These are phyloP conservation scores for Canavalia gladiata DNA, from an alignment of 306 rosid genomes.

Conservation along the genomic window DNA sequence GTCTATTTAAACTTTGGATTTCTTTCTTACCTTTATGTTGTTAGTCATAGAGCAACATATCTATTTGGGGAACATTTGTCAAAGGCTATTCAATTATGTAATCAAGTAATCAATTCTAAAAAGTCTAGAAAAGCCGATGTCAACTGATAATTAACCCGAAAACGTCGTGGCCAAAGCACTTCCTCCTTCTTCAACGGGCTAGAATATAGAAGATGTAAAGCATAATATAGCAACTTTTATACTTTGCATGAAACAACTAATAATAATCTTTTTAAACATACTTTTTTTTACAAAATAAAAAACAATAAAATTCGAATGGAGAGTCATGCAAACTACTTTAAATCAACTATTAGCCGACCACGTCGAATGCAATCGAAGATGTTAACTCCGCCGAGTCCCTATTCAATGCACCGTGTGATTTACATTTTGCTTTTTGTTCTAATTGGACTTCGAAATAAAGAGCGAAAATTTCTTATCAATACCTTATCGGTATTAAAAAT, in stretches of 20 bases:
- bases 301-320: too few relatives aligned
- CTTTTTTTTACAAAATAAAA: background rate
- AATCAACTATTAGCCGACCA: constrained; percentile 11
- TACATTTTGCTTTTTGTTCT: background rate
- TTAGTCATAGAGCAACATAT: background rate
- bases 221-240: background rate
- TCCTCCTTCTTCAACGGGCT: background rate
- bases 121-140: background rate
- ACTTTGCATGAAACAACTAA: too few relatives aligned
- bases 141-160: background rate
- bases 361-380: background rate
- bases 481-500: too few relatives aligned
- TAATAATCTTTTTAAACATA: background rate
- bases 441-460: background rate
- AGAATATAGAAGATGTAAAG: background rate
- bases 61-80: background rate
- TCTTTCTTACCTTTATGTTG: background rate
- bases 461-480: background rate
- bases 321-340: too few relatives aligned
- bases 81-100: background rate
- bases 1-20: background rate
- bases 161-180: background rate
- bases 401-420: background rate
- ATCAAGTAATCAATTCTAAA: constrained; percentile 1
- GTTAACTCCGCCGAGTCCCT: background rate